Evolutionary conservation across 768 basidiomycete species (phyloP).

Genomic region (Hirschioporus abietinus): DNA sequence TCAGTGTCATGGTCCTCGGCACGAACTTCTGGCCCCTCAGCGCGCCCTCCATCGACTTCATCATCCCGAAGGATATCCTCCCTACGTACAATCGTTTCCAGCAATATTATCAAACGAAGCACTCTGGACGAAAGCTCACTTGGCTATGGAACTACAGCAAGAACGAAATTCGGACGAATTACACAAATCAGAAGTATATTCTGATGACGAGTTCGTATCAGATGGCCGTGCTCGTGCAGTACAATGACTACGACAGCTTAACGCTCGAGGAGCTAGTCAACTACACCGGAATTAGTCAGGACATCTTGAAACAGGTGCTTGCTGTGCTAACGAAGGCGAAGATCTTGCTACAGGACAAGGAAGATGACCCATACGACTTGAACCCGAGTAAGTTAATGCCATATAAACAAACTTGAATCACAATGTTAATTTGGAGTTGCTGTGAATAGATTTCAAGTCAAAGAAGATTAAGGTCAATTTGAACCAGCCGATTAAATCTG

Average conservation of each 20-base stretch:
- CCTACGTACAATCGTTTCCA: slow-evolving; percentile 89
- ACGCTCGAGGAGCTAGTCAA: slow-evolving; percentile 28
- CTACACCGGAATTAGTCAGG: slow-evolving; percentile 71
- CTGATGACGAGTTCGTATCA: slow-evolving; percentile 80
- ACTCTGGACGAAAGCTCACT: slow-evolving; percentile 90
- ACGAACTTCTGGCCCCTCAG: slow-evolving; percentile 95
- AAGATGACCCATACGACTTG: slow-evolving; percentile 84
- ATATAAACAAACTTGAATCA: too few species aligned
- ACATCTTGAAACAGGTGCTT: slow-evolving; percentile 62
- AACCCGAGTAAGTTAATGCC: slow-evolving; percentile 56
- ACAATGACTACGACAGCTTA: slow-evolving; percentile 31
- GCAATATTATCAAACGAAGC: slow-evolving; percentile 89
- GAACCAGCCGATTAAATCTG: slow-evolving; percentile 90
- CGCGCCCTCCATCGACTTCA: slow-evolving; percentile 78
- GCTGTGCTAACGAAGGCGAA: slow-evolving; percentile 79
- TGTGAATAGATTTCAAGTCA: slow-evolving; percentile 71
- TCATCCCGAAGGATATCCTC: slow-evolving; percentile 82
- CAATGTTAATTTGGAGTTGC: neutral
- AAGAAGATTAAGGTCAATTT: slow-evolving; percentile 92
- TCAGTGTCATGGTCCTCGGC: slow-evolving; percentile 89
- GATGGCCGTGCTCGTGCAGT: slow-evolving; percentile 47
- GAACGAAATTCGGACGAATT: slow-evolving; percentile 92
- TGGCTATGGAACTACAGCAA: slow-evolving; percentile 99
- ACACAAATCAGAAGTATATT: slow-evolving; percentile 92
- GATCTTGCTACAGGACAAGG: slow-evolving; percentile 76